Evolutionary conservation across 2,329 filamentous ascomycete genomes (phyloP), one percentile per base, ranked within the genome.

Genomic region (Tolypocladium guangdongense): DNA sequence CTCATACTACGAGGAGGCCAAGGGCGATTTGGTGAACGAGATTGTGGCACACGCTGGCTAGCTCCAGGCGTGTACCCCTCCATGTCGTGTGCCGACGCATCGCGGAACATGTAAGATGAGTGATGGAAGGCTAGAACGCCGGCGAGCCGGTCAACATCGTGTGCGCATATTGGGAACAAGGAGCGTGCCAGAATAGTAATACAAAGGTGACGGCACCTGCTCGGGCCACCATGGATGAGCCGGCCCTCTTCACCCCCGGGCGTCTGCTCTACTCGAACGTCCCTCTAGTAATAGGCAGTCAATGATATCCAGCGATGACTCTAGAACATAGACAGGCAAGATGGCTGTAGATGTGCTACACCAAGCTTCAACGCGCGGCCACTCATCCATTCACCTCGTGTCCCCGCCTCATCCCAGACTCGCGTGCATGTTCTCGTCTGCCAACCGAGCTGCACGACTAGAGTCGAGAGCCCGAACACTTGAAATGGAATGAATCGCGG

Each of bases 1-100:
- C 69, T 82, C 90, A 66, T 76, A 88, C 77, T 79, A 77, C 81
- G 74, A 88, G 54, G 66, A 85, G 69, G 75, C 66, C 50, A 81
- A 90, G 70, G 87, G 88, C 24, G 83, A 87, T 59, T 67, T 97
- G 58, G 80, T 92, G 32, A 96, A 84, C 65, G 92, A 97, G 78
- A 97, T 99, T 68, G 93, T 99, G 20, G 90, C 93, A 64, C 92
- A 97, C 73, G 83, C 88, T 58, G 91, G 92, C 54, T 96, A 77
- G 24, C 41, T 30, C 24, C 7, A 27, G 24, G 16, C 27, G 7
- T 22, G 20, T 30, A 16, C 14, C 16, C 7, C 16, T n/a, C n/a
- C 11, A n/a, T 30, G 8, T 12, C 24, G 41, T 30, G 41, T 10
- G 11, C 18, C 4, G 41, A 30, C 16, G 24, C 16, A 27, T 5